phyloP scores from a whole-genome alignment of 2,329 filamentous ascomycete species.

The Penicillium olsonii region DNA sequence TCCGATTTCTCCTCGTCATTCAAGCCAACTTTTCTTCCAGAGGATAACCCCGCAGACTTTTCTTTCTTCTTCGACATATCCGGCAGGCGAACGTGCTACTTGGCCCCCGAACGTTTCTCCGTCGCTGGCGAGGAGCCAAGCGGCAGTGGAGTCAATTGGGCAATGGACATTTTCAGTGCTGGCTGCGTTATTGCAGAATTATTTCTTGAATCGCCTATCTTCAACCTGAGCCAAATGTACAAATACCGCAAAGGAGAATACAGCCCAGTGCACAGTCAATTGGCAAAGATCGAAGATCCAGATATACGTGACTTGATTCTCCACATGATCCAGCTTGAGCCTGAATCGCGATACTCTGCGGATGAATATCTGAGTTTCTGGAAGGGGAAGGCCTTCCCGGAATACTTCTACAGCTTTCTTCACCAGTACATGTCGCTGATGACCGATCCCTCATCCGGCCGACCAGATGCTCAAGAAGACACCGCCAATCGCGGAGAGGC shows the following conservation, averaged over 20 bases:
- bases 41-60: slow-evolving; percentile 96
- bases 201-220: slow-evolving; percentile 94
- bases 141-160: slow-evolving; percentile 72
- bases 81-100: slow-evolving; percentile 85
- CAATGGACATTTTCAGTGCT: slow-evolving; percentile 97
- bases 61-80: slow-evolving; percentile 98
- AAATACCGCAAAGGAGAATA: slow-evolving; percentile 93
- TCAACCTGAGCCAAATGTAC: slow-evolving; percentile 93
- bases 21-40: slow-evolving; percentile 89
- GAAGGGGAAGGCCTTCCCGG: slow-evolving; percentile 87
- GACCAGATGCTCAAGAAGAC: slow-evolving; percentile 67
- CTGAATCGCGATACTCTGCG: slow-evolving; percentile 86
- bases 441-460: slow-evolving; percentile 83
- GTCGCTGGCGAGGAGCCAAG: slow-evolving; percentile 67
- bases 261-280: slow-evolving; percentile 76
- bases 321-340: slow-evolving; percentile 95
- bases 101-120: slow-evolving; percentile 91
- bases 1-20: slow-evolving; percentile 96
- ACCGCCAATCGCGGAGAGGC: slow-evolving; percentile 77
- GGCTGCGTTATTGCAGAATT: slow-evolving; percentile 97
- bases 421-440: slow-evolving; percentile 98
- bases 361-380: slow-evolving; percentile 93
- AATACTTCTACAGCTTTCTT: slow-evolving; percentile 96
- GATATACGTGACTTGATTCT: slow-evolving; percentile 85
- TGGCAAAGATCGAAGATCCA: slow-evolving; percentile 83